phyloP scores from a whole-genome alignment of 2,329 filamentous ascomycete genomes.

The Capronia epimyces region DNA sequence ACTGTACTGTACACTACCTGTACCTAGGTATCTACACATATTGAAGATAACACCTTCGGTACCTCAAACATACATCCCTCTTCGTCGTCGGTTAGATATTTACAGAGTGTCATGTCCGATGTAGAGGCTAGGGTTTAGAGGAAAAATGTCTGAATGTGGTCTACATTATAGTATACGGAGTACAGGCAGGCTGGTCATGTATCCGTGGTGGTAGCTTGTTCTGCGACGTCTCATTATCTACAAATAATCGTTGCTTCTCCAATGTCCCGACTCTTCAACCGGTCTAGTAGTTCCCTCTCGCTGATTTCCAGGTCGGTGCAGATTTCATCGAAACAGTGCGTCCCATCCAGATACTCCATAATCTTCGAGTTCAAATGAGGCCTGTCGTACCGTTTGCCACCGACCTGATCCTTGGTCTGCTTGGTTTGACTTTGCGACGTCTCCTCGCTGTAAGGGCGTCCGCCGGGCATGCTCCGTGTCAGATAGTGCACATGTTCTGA shows the following conservation, averaged over 20 bases:
- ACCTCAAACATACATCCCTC: too few relatives aligned
- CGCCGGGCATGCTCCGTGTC: slow-evolving; percentile 23
- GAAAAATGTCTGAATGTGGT: too few relatives aligned
- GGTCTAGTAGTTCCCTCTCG: slow-evolving; percentile 42
- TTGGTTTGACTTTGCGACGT: slow-evolving; percentile 2
- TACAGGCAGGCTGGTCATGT: too few relatives aligned
- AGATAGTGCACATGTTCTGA: not conserved
- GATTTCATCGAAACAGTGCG: slow-evolving; percentile 48
- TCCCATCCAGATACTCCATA: slow-evolving; percentile 43
- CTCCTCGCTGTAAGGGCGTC: slow-evolving; percentile 19
- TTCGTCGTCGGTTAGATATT: too few relatives aligned
- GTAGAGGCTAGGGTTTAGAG: too few relatives aligned
- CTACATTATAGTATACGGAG: too few relatives aligned
- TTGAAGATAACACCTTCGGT: too few relatives aligned
- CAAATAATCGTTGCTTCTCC: slow-evolving; percentile 45
- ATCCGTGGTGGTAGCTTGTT: too few relatives aligned
- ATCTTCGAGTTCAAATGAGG: slow-evolving; percentile 26
- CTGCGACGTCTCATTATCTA: slow-evolving; percentile 52
- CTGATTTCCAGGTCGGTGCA: slow-evolving; percentile 47
- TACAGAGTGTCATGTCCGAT: too few relatives aligned
- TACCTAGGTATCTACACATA: too few relatives aligned
- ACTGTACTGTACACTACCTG: too few relatives aligned
- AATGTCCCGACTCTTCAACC: slow-evolving; percentile 38
- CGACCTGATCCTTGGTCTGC: slow-evolving; percentile 1
- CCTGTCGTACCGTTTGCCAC: slow-evolving; percentile 2